Base-by-base conservation (phyloP, 2,329 filamentous ascomycete genomes). In the Hypoxylon sp. region DNA sequence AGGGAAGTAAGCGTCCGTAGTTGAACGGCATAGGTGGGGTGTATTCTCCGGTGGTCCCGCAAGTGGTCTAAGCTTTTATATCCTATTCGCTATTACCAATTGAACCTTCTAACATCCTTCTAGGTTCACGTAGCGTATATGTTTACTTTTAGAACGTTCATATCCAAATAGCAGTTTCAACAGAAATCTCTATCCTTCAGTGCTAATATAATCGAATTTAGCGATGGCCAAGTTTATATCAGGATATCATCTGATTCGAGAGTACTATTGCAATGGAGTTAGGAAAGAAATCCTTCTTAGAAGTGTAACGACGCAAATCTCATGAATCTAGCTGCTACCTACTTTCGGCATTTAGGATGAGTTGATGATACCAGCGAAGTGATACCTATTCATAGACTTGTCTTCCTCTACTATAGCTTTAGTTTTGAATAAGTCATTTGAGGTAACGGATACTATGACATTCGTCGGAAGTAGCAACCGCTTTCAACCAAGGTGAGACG, bases 31-130 rank as follows among this genome's bases (percentile, higher is more conserved):
- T 46, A 61, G 47, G 67, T 51, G 67, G 67, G 60, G 67, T 60
- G 22, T 31, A 46, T 51, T 37, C 39, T 50, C 51, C 60, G 48
- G 39, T 42, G 6, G 29, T 52, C 24, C 37, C 37, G 47, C 17
- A 35, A 37, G 51, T 67, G 55, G 59, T 52, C 60, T 52, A 19
- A 67, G 58, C 59, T 67, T 67, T 55, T 10, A n/a, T 37, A 50
- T 58, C 55, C 44, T 56, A 35, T 33, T 57, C 17, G 8, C 11
- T 19, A n/a, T 35, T 48, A 37, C 10, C 13, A 55, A 57, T 47
- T 13, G 13, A 24, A 10, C n/a, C 17, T 31, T 50, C 26, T 14
- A 26, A 26, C 14, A 22, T 22, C 19, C 26, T 31, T 48, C n/a
- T 10, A 47, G 44, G 19, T 22, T 22, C 19, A 22, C 11, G 29